A percentile compares a stretch with the other conserved stretches of the same genome.
Evolutionary conservation across 345 rosid species (phyloP).

Genomic region (Populus davidiana): DNA sequence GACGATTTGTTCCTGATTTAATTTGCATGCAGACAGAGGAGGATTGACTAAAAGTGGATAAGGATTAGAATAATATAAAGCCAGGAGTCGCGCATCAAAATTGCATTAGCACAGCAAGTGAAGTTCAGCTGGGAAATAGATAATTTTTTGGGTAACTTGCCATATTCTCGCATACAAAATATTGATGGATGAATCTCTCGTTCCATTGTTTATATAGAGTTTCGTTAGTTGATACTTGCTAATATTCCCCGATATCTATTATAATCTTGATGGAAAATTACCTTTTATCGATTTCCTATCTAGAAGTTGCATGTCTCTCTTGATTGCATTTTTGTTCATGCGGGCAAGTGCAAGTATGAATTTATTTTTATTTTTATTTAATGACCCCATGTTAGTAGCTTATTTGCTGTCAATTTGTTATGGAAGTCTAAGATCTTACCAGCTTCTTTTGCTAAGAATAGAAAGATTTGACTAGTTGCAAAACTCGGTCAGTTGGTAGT

Average conservation of each 20-base stretch:
- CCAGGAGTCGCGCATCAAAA: neutral
- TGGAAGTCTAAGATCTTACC: too few species aligned
- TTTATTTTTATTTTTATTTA: too few species aligned
- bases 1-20: neutral
- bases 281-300: neutral
- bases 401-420: too few species aligned
- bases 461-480: too few species aligned
- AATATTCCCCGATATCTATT: neutral
- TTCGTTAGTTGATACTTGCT: neutral
- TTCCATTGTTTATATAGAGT: slow-evolving; percentile 8
- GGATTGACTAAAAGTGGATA: slow-evolving; percentile 17
- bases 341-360: too few species aligned
- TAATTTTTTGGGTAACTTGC: slow-evolving; percentile 15
- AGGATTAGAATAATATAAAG: slow-evolving; percentile 16
- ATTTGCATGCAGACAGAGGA: slow-evolving; percentile 11
- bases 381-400: too few species aligned
- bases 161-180: neutral
- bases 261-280: neutral
- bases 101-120: neutral
- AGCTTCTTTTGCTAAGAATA: too few species aligned
- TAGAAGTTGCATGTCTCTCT: neutral
- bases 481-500: too few species aligned
- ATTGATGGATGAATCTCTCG: neutral
- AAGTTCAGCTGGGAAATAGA: slow-evolving; percentile 2
- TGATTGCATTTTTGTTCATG: too few species aligned